These are phyloP conservation scores for Dendrobium officinale DNA, from an alignment of 106 monocot genomes.

Conservation along the genomic window DNA sequence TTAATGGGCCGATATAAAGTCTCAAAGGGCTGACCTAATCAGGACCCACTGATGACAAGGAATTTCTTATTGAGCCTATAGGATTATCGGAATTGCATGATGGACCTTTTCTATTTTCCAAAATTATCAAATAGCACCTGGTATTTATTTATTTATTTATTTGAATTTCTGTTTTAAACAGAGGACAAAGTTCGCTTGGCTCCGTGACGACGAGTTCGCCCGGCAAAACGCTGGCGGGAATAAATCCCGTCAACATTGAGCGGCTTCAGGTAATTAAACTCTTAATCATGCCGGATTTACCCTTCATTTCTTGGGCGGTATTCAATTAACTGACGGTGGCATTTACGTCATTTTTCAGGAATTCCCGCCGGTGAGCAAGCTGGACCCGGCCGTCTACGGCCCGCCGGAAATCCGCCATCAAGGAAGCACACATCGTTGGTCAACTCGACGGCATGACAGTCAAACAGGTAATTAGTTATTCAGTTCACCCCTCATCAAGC, in stretches of 20 bases:
- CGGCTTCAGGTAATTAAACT: constrained; percentile 41
- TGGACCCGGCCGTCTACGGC: constrained; percentile 74
- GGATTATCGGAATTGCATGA: too few species aligned
- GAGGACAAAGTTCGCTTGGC: constrained; percentile 98
- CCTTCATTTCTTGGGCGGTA: neutral
- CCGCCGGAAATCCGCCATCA: constrained; percentile 78
- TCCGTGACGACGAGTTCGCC: constrained; percentile 92
- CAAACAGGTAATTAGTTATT: constrained; percentile 47
- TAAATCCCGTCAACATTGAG: constrained; percentile 89
- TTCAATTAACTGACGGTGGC: neutral
- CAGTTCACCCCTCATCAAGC: too few species aligned
- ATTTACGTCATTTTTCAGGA: constrained; percentile 27
- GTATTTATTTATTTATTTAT: neutral
- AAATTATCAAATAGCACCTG: neutral
- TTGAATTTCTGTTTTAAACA: constrained; percentile 11
- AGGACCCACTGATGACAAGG: too few species aligned
- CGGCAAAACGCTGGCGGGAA: constrained; percentile 76
- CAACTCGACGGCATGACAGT: constrained; percentile 80
- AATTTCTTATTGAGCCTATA: too few species aligned
- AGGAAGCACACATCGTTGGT: constrained; percentile 70
- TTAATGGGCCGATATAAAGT: neutral
- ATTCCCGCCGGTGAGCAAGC: constrained; percentile 83
- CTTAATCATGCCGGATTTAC: too few species aligned
- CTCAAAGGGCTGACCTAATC: too few species aligned
- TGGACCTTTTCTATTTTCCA: too few species aligned